Evolutionary conservation across 2,329 filamentous ascomycete genomes (phyloP), one percentile per base, ranked within the genome.

Genomic region (Penicillium oxalicum): DNA sequence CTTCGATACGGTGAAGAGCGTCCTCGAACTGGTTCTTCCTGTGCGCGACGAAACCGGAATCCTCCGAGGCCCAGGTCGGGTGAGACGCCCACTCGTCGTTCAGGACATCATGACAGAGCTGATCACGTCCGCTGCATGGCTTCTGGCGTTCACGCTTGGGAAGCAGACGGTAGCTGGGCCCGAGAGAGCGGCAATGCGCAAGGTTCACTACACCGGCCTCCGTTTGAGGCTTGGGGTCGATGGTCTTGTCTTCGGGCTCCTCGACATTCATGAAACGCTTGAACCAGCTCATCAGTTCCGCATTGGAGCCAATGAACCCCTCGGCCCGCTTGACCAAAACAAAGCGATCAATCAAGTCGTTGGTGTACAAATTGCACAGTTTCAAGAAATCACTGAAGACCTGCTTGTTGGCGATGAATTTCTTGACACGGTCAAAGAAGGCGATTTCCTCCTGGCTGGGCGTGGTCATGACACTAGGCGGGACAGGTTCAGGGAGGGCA

Each of bases 31-130:
- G 82, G 61, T 98, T 98, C 79, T 98, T 98, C 53, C 91, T 83
- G 71, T 98, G 93, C 9, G 93, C 93, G 51, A 98, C 91, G 61
- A 98, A 98, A 0, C 93, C 93, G 39, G 88, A 95, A 65, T 98
- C 93, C 69, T 98, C 93, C 1, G 91, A 97, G 1, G 91, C 93
- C 93, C 93, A 98, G 0, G 93, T 98, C 3, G 93, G 93, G 71
- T 98, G 93, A 26, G 91, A 97, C 2, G 93, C 93, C 93, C 93
- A 98, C 58, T 96, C 88, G 60, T 98, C 93, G 57, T 98, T 98
- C 47, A 98, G 77, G 0, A 98, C 91, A 25, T 86, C 85, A 58
- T 88, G 86, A 72, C 93, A 98, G 58, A 98, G 84, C 67, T 95
- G 90, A 64, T 98, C 93, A 40, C 93, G 87, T 9, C 93, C 93